A percentile compares a stretch with the other conserved stretches of the same genome.
phyloP scores from a whole-genome alignment of 148 eudicot species.

The Chenopodium berlandieri region DNA sequence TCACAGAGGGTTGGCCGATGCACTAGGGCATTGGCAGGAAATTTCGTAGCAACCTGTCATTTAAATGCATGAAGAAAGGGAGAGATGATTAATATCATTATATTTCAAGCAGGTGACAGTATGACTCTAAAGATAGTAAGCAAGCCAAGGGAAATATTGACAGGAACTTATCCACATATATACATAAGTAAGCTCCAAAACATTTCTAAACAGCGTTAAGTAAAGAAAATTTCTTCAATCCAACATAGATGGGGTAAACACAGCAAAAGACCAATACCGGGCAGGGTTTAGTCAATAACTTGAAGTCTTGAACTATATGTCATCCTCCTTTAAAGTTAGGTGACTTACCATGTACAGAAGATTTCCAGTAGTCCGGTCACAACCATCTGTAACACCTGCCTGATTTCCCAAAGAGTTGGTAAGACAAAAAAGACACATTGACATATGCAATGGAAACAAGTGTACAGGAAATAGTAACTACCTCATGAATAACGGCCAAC shows the following conservation, averaged over 20 bases:
- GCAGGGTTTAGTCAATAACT: not conserved
- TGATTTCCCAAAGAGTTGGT: slow-evolving; percentile 15
- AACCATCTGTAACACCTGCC: slow-evolving; percentile 85
- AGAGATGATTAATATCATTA: not conserved
- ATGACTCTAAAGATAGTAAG: not conserved
- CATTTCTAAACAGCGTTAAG: not conserved
- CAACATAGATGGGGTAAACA: not conserved
- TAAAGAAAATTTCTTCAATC: no score
- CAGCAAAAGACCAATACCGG: not conserved
- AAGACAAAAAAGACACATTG: not conserved
- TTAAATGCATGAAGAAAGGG: not conserved
- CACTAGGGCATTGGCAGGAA: slow-evolving; percentile 79
- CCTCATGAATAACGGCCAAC: slow-evolving; percentile 79
- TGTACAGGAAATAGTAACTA: slow-evolving; percentile 9
- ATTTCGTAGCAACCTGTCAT: slow-evolving; percentile 82
- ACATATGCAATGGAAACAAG: not conserved
- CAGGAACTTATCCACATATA: not conserved
- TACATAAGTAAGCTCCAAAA: not conserved
- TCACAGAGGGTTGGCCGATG: slow-evolving; percentile 61
- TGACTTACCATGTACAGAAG: slow-evolving; percentile 65
- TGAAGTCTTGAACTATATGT: not conserved
- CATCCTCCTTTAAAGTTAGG: not conserved
- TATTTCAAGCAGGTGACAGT: not conserved
- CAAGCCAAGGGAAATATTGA: not conserved
- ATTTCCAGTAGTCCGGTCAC: slow-evolving; percentile 72